These are phyloP conservation scores for Casuarina cunninghamiana DNA, from an alignment of 306 rosid species.

Conservation along the genomic window DNA sequence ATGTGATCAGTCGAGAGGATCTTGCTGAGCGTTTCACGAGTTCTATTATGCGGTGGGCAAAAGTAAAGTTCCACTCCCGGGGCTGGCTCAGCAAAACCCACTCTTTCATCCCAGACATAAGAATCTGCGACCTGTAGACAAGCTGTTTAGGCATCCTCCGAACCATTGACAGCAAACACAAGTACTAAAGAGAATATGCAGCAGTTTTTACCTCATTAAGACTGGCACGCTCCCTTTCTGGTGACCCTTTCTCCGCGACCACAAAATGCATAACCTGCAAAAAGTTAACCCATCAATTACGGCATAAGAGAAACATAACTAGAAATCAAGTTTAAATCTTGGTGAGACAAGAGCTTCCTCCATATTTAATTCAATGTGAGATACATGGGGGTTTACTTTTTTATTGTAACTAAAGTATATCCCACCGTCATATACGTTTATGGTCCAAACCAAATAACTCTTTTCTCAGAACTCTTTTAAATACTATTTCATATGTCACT, in stretches of 20 bases:
- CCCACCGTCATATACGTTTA: too few relatives aligned
- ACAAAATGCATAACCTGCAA: constrained; percentile 79
- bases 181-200: background rate
- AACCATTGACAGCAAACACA: background rate
- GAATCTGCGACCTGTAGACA: constrained; percentile 70
- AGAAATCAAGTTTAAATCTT: background rate
- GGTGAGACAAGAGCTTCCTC: background rate
- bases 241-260: constrained; percentile 42
- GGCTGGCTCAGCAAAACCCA: constrained; percentile 88
- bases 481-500: too few relatives aligned
- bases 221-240: constrained; percentile 45
- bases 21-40: constrained; percentile 77
- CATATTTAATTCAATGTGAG: background rate
- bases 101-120: constrained; percentile 75
- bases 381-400: too few relatives aligned
- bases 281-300: background rate
- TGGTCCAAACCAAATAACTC: too few relatives aligned
- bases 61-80: constrained; percentile 85
- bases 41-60: constrained; percentile 85
- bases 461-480: too few relatives aligned
- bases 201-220: constrained; percentile 63
- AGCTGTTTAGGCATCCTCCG: too few relatives aligned
- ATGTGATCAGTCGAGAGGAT: constrained; percentile 69
- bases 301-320: background rate
- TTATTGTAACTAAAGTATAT: too few relatives aligned